Evolutionary conservation across 305 asterid species (phyloP), one percentile per base, ranked within the genome.

Genomic region (Ilex paraguariensis): DNA sequence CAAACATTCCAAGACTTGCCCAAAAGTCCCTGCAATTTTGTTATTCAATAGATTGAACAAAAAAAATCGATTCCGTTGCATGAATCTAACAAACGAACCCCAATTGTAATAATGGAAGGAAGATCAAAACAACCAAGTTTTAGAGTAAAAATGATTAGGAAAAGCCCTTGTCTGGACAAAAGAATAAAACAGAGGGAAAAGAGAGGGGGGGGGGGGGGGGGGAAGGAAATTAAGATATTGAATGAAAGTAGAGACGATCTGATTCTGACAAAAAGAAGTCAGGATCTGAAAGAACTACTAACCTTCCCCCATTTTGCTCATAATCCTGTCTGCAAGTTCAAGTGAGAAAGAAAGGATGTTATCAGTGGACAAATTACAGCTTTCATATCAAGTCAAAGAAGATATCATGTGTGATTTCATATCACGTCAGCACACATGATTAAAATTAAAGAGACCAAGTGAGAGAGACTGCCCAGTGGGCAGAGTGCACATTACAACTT

Each of bases 231-330:
- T n/a, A 21, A 57, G 13, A 67, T 45, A 56, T 17, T 67, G 12
- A 28, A 42, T n/a, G 46, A 66, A 45, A 14, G 63, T 36, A 36
- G 42, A 36, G 42, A 2, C 1, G 42, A 8, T 36, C 42, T 36
- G 42, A 21, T 21, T 21, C 42, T 5, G 42, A 36, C 2, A 21
- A 21, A 51, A 62, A 3, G 21, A 72, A 44, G 21, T 53, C 33
- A 60, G 6, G 42, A 67, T 46, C 51, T 36, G 42, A 57, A 56
- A 59, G 60, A 63, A 75, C 65, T 75, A 80, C 94, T 77, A 75
- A 91, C 98, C 98, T 91, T 88, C 96, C 16, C 98, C 98, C 94
- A 87, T 79, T 82, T 90, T 90, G 80, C 95, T 75, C 62, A 87
- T 84, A 77, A 90, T 90, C 75, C 91, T 82, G 67, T 87, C 97